Conservation (phyloP, 1,284 basidiomycete genomes). For the Ceratobasidium sp. region DNA sequence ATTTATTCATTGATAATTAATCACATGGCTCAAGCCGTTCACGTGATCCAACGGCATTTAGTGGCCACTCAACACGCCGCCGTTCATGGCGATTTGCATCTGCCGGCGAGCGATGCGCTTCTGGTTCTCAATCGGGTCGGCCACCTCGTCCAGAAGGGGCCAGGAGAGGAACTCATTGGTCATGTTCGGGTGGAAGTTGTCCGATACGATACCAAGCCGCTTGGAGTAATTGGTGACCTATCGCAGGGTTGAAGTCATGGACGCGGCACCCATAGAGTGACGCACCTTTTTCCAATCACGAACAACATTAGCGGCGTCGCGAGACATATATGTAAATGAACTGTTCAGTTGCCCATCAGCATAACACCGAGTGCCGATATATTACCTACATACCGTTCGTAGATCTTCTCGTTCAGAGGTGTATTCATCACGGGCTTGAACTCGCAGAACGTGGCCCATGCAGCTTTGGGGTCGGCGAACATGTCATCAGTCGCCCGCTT, state of each 20-base stretch:
- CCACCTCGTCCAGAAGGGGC: conserved; percentile 39
- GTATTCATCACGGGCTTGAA: conserved; percentile 49
- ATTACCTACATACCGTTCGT: conserved; percentile 44
- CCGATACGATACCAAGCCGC: conserved; percentile 49
- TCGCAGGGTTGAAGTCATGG: no score
- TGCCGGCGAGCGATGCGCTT: conserved; percentile 33
- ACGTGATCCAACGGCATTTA: conserved; percentile 6
- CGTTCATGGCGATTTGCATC: conserved; percentile 29
- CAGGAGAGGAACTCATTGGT: conserved; percentile 47
- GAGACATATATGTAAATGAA: conserved; percentile 49
- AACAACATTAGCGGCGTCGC: conserved; percentile 45
- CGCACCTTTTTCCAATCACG: conserved; percentile 42
- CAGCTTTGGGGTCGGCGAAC: conserved; percentile 46
- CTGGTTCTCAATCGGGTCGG: conserved; percentile 29
- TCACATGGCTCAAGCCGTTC: neutral
- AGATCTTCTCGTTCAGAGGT: conserved; percentile 46
- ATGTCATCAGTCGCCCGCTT: conserved; percentile 51
- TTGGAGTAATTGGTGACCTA: conserved; percentile 51
- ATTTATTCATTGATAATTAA: neutral
- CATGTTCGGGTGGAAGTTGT: conserved; percentile 49
- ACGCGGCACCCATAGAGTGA: no score
- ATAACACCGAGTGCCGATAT: neutral
- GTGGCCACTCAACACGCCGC: conserved; percentile 22
- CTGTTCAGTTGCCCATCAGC: neutral
- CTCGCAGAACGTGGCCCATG: conserved; percentile 49